Conservation (phyloP, 2,329 filamentous ascomycete species). For the Aspergillus calidoustus region DNA sequence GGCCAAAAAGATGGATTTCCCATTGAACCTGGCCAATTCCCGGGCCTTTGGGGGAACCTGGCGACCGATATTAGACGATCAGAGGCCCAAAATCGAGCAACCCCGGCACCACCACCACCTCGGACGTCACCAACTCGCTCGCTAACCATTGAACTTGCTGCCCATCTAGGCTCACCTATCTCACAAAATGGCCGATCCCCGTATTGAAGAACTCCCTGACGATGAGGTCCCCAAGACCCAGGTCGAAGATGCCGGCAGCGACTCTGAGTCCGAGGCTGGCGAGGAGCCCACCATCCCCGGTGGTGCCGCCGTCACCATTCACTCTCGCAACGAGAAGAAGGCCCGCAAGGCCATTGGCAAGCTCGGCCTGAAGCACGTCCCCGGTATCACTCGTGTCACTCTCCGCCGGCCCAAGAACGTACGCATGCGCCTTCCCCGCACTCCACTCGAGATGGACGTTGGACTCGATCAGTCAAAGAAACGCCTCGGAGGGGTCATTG, state of each 20-base stretch:
- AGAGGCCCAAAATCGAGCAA: slow-evolving; percentile 22
- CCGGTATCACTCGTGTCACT: slow-evolving; percentile 97
- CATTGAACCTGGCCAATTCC: slow-evolving; percentile 31
- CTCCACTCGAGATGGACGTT: slow-evolving; percentile 17
- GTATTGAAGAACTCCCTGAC: slow-evolving; percentile 96
- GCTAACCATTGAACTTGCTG: slow-evolving; percentile 24
- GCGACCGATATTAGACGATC: slow-evolving; percentile 28
- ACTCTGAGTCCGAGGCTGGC: slow-evolving; percentile 56
- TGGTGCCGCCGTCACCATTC: slow-evolving; percentile 86
- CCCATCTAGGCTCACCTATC: slow-evolving; percentile 29
- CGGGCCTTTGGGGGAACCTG: slow-evolving; percentile 24
- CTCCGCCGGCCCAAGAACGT: slow-evolving; percentile 99
- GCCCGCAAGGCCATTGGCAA: slow-evolving; percentile 99
- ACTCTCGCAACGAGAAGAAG: slow-evolving; percentile 99
- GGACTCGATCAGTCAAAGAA: background rate
- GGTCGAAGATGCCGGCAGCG: slow-evolving; percentile 67
- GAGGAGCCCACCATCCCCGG: slow-evolving; percentile 73
- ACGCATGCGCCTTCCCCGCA: slow-evolving; percentile 49
- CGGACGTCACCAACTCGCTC: slow-evolving; percentile 19
- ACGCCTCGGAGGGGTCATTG: background rate
- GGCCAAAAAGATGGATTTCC: slow-evolving; percentile 25
- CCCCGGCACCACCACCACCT: slow-evolving; percentile 11
- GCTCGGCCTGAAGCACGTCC: slow-evolving; percentile 93
- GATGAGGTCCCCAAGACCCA: slow-evolving; percentile 83
- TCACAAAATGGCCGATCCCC: slow-evolving; percentile 87